A percentile compares a stretch with the other conserved stretches of the same genome.
phyloP scores from a whole-genome alignment of 108 stramenopile genomes.

The Nannochloropsis oceanica region DNA sequence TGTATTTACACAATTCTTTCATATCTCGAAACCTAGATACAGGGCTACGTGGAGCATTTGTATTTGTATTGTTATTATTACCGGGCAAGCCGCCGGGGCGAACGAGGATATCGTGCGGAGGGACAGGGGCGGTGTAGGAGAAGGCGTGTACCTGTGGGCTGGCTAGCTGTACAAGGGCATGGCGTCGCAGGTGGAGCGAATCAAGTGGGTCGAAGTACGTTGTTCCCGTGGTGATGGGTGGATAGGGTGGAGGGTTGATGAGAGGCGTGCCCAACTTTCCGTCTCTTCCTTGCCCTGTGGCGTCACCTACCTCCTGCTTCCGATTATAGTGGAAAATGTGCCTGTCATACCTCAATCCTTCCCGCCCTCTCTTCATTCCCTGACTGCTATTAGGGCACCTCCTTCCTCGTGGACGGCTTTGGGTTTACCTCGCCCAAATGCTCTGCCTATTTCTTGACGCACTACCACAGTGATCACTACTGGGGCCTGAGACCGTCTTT shows the following conservation, averaged over 20 bases:
- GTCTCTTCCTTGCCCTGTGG: background rate
- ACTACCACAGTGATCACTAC: conserved; percentile 57
- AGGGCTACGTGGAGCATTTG: too few species aligned
- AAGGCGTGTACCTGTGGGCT: too few species aligned
- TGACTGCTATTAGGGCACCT: background rate
- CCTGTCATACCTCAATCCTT: background rate
- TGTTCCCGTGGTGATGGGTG: background rate
- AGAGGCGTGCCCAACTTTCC: background rate
- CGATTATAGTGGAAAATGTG: too few species aligned
- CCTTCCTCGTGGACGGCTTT: conserved; percentile 39
- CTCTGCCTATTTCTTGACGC: conserved; percentile 61
- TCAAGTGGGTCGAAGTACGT: conserved; percentile 23
- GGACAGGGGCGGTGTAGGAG: too few species aligned
- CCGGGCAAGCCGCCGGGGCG: too few species aligned
- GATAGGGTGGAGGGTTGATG: background rate
- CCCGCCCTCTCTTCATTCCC: background rate
- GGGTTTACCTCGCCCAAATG: conserved; percentile 25
- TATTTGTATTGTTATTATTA: too few species aligned
- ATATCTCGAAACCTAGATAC: too few species aligned
- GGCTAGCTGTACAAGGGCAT: background rate
- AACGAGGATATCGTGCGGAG: too few species aligned
- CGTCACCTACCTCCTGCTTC: too few species aligned
- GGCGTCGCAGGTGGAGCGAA: conserved; percentile 21
- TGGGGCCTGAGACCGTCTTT: conserved; percentile 33
- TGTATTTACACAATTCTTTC: too few species aligned